A percentile compares a stretch with the other conserved stretches of the same genome.
phyloP scores from a whole-genome alignment of 371 early-diverging fungal species.

The Sporodiniella umbellata region DNA sequence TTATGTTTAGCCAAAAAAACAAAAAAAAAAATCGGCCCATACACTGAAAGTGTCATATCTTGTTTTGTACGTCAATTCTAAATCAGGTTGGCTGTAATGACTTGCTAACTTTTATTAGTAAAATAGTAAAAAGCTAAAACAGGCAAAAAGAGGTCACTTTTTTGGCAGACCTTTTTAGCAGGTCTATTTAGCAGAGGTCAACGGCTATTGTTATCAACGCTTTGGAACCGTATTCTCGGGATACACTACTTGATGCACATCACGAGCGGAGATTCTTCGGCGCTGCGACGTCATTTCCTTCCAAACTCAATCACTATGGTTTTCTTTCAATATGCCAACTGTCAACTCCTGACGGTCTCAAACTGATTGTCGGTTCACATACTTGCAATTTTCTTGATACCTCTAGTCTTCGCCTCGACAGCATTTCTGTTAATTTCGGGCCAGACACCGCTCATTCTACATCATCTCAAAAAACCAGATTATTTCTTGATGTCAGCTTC shows the following conservation, averaged over 20 bases:
- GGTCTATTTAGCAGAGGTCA: too few relatives aligned
- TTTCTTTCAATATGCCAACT: constrained; percentile 9
- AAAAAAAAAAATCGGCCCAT: too few relatives aligned
- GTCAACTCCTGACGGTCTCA: constrained; percentile 4
- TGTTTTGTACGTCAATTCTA: too few relatives aligned
- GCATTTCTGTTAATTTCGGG: constrained; percentile 3
- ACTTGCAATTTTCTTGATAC: constrained; percentile 9
- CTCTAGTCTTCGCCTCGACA: constrained; percentile 4
- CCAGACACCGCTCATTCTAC: constrained; percentile 1
- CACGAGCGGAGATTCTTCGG: constrained; percentile 10
- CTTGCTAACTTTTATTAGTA: too few relatives aligned
- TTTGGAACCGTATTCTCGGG: constrained; percentile 15
- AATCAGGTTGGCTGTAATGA: too few relatives aligned
- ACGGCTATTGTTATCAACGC: constrained; percentile 15
- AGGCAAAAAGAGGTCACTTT: too few relatives aligned
- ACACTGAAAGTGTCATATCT: too few relatives aligned
- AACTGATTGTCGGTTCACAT: constrained; percentile 1
- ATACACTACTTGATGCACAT: constrained; percentile 15
- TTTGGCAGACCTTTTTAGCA: too few relatives aligned
- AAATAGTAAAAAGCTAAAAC: too few relatives aligned
- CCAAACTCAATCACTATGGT: constrained; percentile 5
- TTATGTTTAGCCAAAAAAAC: too few relatives aligned
- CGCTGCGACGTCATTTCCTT: constrained; percentile 5
- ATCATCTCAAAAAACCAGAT: constrained; percentile 1
- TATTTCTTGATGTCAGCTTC: constrained; percentile 13